phyloP scores from a whole-genome alignment of 345 rosid species.

The Psidium guajava region DNA sequence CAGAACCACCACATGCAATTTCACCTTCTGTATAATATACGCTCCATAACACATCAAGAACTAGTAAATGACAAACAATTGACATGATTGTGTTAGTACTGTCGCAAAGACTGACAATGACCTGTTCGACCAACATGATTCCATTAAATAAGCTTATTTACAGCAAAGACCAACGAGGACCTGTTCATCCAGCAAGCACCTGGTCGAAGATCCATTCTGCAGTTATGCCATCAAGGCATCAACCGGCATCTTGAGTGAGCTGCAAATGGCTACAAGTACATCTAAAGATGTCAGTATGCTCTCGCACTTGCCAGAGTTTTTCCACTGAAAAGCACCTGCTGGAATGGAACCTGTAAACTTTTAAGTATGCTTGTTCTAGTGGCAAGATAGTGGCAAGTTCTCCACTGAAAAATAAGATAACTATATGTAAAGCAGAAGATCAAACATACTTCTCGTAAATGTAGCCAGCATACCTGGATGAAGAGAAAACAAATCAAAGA shows the following conservation, averaged over 20 bases:
- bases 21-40: not conserved
- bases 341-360: not conserved
- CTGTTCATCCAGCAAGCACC: not conserved
- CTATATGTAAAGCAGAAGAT: not conserved
- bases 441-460: not conserved
- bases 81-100: not conserved
- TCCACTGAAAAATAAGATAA: not conserved
- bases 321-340: not conserved
- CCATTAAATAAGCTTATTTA: not conserved
- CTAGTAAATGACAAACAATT: not conserved
- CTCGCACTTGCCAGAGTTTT: not conserved
- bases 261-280: not conserved
- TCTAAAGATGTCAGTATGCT: not conserved
- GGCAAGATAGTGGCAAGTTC: not conserved
- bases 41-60: not conserved
- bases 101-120: not conserved
- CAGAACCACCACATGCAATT: not conserved
- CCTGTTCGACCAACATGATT: not conserved
- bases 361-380: not conserved
- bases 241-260: not conserved
- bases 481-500: not conserved
- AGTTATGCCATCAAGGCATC: not conserved
- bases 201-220: not conserved
- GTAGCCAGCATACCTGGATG: not conserved
- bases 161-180: not conserved